phyloP scores from a whole-genome alignment of 371 early-diverging fungal genomes.

The Coemansia sp. region DNA sequence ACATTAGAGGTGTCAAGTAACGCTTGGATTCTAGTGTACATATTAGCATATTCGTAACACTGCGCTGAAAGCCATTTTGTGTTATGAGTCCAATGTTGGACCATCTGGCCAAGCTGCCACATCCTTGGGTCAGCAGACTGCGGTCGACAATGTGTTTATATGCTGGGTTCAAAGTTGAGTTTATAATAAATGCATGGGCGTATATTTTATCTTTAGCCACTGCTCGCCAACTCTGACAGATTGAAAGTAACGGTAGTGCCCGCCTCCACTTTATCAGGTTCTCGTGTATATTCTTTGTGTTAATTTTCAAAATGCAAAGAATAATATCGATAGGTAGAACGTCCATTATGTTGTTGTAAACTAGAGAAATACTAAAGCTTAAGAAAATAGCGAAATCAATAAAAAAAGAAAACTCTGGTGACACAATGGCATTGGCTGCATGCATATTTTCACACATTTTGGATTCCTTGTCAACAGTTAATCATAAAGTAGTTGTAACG shows the following conservation, averaged over 20 bases:
- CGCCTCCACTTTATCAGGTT: not conserved
- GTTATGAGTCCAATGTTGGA: not conserved
- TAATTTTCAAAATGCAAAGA: not conserved
- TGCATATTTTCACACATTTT: not conserved
- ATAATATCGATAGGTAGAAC: not conserved
- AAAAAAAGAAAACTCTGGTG: not conserved
- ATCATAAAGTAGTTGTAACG: not conserved
- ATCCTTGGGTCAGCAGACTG: not conserved
- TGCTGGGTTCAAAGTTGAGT: not conserved
- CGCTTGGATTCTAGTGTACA: not conserved
- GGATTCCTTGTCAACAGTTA: not conserved
- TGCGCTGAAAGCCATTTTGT: not conserved
- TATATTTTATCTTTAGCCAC: not conserved
- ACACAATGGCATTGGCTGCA: not conserved
- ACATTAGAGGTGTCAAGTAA: not conserved
- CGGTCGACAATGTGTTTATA: slow-evolving; percentile 2
- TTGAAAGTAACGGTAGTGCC: not conserved
- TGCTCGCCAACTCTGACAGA: not conserved
- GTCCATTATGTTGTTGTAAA: not conserved
- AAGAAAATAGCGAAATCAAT: not conserved
- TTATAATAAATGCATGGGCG: not conserved
- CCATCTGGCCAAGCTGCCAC: not conserved
- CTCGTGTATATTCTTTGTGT: not conserved
- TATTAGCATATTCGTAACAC: not conserved
- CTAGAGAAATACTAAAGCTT: not conserved